Base-by-base conservation (phyloP, 2,329 filamentous ascomycete species). In the Reticulascus tulasneorum region DNA sequence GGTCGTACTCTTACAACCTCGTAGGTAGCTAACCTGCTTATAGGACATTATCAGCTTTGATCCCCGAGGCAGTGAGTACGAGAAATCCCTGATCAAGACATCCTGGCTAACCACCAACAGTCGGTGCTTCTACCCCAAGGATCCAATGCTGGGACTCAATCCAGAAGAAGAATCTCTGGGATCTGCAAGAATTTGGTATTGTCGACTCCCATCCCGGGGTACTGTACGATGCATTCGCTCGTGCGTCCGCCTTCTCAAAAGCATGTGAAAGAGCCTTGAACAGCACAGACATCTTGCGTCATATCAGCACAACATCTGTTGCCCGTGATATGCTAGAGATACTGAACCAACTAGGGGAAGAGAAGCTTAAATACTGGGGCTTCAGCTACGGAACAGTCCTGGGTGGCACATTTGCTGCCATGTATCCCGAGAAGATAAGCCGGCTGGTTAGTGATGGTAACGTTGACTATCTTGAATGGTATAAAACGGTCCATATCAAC, bases 401-500 rank as follows among this genome's bases (percentile, higher is more conserved):
- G 0, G 73, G 73, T 4, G 68, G 64, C 10, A 66, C 66, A 0
- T 75, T 75, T 48, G 72, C 72, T 4, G 60, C 67, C 3, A 60
- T 76, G 55, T 75, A 65, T 35, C 73, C 72, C 2, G 67, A 74
- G 19, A 60, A 60, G 28, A 64, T 77, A 2, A 69, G 67, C 26
- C 59, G 71, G 11, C 51, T 77, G 8, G 65, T 75, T 3, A 67
- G 70, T 36, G 73, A 77, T 41, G 70, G 69, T 18, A 73, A 73
- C 31, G 68, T 71, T 11, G 69, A 73, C 44, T 73, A 78, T 45
- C 64, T 70, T 25, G 73, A 75, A 47, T 78, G 71, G 72, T 69
- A 63, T 37, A 57, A 62, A 19, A 61, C 67, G 9, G 53, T 54
- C 1, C 62, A 69, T 37, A 55, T 62, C 43, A 68, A 68, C 42